Conservation (phyloP, 768 basidiomycete species). For the Terana coerulea region DNA sequence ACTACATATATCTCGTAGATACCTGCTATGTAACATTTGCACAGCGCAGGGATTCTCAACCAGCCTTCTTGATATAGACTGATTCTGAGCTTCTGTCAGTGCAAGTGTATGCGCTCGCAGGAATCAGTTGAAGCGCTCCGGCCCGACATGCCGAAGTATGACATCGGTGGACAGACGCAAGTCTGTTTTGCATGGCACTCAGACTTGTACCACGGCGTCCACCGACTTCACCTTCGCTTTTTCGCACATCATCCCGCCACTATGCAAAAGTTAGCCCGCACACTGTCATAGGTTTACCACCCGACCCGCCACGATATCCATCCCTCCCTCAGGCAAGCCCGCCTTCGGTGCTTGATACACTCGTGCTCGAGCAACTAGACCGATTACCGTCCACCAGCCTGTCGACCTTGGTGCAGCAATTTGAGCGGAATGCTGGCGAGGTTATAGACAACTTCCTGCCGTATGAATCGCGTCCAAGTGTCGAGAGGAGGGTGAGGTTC, state of each 20-base stretch:
- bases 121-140: too few relatives aligned
- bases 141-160: constrained; percentile 4
- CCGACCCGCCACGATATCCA: constrained; percentile 14
- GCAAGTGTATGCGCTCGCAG: too few relatives aligned
- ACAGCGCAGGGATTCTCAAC: too few relatives aligned
- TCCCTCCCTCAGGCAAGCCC: not conserved
- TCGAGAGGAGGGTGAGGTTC: constrained; percentile 26
- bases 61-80: too few relatives aligned
- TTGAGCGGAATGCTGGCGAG: constrained; percentile 36
- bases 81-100: too few relatives aligned
- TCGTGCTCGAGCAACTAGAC: constrained; percentile 21
- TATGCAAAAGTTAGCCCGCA: constrained; percentile 24
- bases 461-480: constrained; percentile 47
- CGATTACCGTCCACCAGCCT: constrained; percentile 15
- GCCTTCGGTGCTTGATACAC: constrained; percentile 18
- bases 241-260: not conserved
- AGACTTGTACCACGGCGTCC: constrained; percentile 5
- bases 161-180: not conserved
- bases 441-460: constrained; percentile 40
- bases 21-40: too few relatives aligned
- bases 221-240: not conserved
- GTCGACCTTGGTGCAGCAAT: constrained; percentile 39
- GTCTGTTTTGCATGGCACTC: constrained; percentile 1
- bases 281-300: constrained; percentile 21
- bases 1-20: too few relatives aligned